Conservation (phyloP, 352 stramenopile genomes). For the Elongisporangium senticosum region DNA sequence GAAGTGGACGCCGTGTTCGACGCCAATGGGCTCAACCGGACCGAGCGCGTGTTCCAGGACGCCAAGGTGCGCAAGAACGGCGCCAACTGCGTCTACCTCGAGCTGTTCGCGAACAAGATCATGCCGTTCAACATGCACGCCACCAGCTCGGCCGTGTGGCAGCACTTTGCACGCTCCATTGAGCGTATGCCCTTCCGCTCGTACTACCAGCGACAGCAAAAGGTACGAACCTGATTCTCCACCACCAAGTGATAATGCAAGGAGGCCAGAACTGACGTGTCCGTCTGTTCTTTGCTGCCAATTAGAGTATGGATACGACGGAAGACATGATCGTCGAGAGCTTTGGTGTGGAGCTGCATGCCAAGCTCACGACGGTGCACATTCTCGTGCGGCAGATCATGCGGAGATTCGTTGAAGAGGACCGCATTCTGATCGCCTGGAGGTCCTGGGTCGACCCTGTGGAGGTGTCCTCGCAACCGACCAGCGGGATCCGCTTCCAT, state of each 20-base stretch:
- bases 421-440: slow-evolving; percentile 51
- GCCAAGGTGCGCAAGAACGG: slow-evolving; percentile 29
- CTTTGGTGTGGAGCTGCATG: slow-evolving; percentile 45
- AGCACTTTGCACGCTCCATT: slow-evolving; percentile 38
- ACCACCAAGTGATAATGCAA: background rate
- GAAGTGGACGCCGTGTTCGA: slow-evolving; percentile 33
- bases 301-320: slow-evolving; percentile 17
- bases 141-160: slow-evolving; percentile 29
- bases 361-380: slow-evolving; percentile 38
- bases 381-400: slow-evolving; percentile 56
- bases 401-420: slow-evolving; percentile 35
- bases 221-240: slow-evolving; percentile 15
- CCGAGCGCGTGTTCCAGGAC: slow-evolving; percentile 26
- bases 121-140: slow-evolving; percentile 29
- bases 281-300: background rate
- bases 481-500: slow-evolving; percentile 35
- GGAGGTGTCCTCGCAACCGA: slow-evolving; percentile 35
- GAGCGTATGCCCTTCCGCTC: slow-evolving; percentile 33
- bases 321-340: slow-evolving; percentile 62
- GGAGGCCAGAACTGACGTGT: background rate
- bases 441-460: slow-evolving; percentile 44
- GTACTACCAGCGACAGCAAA: slow-evolving; percentile 28
- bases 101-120: slow-evolving; percentile 45
- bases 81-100: slow-evolving; percentile 27
- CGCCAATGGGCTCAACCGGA: slow-evolving; percentile 19